A percentile compares a stretch with the other conserved stretches of the same genome.
Evolutionary conservation across 2,329 filamentous ascomycete species (phyloP).

Genomic region (Leptodontidium sp.): DNA sequence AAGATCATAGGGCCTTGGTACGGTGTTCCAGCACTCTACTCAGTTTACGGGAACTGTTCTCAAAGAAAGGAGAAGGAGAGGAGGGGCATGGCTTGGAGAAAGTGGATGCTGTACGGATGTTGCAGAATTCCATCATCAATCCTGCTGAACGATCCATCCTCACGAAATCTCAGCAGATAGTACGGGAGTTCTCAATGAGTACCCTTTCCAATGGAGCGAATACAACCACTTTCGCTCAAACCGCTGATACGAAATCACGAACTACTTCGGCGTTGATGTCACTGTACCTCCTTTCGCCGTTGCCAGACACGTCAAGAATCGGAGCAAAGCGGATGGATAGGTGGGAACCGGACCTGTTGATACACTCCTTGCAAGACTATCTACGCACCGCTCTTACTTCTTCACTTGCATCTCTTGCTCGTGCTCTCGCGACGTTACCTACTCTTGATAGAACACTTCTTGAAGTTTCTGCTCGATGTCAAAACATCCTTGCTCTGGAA

Average conservation of each 20-base stretch:
- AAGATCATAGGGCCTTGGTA: constrained; percentile 82
- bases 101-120: constrained; percentile 74
- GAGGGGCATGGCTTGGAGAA: constrained; percentile 80
- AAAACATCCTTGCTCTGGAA: constrained; percentile 91
- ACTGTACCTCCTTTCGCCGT: constrained; percentile 83
- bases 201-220: constrained; percentile 55
- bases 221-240: constrained; percentile 66
- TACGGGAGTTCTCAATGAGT: constrained; percentile 84
- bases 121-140: constrained; percentile 73
- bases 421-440: constrained; percentile 81
- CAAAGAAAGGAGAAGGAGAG: constrained; percentile 70
- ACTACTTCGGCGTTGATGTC: constrained; percentile 78
- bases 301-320: constrained; percentile 56
- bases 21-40: constrained; percentile 82
- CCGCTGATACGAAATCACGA: constrained; percentile 77
- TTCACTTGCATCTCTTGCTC: constrained; percentile 76
- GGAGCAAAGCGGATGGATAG: constrained; percentile 56
- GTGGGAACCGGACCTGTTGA: constrained; percentile 70
- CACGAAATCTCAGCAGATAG: constrained; percentile 76
- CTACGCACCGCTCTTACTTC: constrained; percentile 82
- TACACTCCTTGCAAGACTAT: constrained; percentile 81
- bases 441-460: constrained; percentile 81
- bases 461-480: constrained; percentile 85
- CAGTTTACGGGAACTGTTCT: constrained; percentile 76
- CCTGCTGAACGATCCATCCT: constrained; percentile 80